Evolutionary conservation across 2,329 filamentous ascomycete species (phyloP).

Genomic region (Xylaria sp.): DNA sequence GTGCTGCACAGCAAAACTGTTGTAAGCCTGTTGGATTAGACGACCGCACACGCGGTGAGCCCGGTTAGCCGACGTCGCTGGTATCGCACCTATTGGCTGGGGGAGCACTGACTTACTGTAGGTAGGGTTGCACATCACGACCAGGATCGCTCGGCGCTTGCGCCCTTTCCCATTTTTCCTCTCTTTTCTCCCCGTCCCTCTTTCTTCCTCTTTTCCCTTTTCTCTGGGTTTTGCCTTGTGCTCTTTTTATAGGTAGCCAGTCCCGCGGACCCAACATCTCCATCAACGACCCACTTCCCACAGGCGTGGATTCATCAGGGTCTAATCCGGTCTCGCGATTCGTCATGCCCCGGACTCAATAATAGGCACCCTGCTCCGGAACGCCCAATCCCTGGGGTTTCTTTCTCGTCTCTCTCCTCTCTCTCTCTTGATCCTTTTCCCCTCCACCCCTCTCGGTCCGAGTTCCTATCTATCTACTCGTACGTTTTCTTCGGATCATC

Average conservation of each 20-base stretch:
- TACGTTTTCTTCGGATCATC: constrained; percentile 24
- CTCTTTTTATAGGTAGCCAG: constrained; percentile 36
- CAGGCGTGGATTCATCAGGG: constrained; percentile 20
- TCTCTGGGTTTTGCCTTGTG: not conserved
- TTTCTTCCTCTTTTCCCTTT: constrained; percentile 3
- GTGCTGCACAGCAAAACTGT: not conserved
- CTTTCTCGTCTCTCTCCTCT: not conserved
- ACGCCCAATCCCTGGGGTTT: constrained; percentile 14
- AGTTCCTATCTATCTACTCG: constrained; percentile 17
- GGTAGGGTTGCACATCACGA: constrained; percentile 23
- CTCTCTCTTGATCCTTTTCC: not conserved
- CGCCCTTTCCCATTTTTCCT: constrained; percentile 24
- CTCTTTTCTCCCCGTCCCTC: too few species aligned
- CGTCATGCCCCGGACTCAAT: constrained; percentile 20
- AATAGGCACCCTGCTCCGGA: constrained; percentile 11
- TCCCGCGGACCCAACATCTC: constrained; percentile 20
- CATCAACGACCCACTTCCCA: constrained; percentile 20
- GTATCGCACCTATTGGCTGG: constrained; percentile 24
- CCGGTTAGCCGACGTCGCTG: constrained; percentile 28
- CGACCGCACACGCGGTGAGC: constrained; percentile 23
- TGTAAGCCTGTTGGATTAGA: constrained; percentile 2
- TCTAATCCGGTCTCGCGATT: not conserved
- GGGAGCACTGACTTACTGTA: not conserved
- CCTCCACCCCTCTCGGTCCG: not conserved
- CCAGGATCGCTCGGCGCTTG: constrained; percentile 35